Conservation (phyloP, 495 filamentous ascomycete species). For the Talaromyces thailandensis region DNA sequence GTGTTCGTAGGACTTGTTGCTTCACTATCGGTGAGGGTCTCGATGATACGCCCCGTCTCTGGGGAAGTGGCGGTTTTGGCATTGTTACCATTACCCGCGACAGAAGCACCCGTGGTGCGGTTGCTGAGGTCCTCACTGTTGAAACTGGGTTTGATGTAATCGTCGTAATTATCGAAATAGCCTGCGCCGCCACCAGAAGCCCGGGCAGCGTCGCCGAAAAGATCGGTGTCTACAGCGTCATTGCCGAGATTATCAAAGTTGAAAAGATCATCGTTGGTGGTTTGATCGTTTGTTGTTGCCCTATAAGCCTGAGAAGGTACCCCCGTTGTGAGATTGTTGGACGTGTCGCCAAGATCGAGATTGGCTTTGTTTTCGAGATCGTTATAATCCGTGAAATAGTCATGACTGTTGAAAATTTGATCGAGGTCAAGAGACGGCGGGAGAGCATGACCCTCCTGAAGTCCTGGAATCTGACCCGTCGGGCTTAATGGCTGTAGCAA, state of each 20-base stretch:
- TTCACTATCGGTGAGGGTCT: slow-evolving; percentile 40
- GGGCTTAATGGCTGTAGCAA: slow-evolving; percentile 71
- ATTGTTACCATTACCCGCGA: not conserved
- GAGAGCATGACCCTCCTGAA: slow-evolving; percentile 36
- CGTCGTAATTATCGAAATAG: slow-evolving; percentile 7
- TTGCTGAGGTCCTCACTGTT: slow-evolving; percentile 11
- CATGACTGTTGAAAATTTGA: slow-evolving; percentile 56
- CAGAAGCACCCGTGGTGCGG: slow-evolving; percentile 2
- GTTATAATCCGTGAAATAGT: slow-evolving; percentile 45
- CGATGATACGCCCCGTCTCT: slow-evolving; percentile 23
- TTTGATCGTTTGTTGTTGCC: slow-evolving; percentile 6
- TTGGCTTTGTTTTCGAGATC: slow-evolving; percentile 22
- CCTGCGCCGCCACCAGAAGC: not conserved
- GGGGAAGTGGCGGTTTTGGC: slow-evolving; percentile 12
- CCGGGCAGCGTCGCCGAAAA: slow-evolving; percentile 18
- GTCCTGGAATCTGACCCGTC: slow-evolving; percentile 68
- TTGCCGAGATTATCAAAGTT: slow-evolving; percentile 32
- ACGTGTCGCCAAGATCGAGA: slow-evolving; percentile 16
- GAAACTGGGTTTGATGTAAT: slow-evolving; percentile 18
- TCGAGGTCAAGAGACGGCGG: slow-evolving; percentile 52
- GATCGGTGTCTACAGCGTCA: slow-evolving; percentile 20
- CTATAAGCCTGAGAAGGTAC: slow-evolving; percentile 8
- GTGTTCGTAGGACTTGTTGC: slow-evolving; percentile 33
- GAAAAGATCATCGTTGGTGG: slow-evolving; percentile 26
- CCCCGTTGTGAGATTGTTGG: not conserved